These are phyloP conservation scores for Penicillium sp. DNA, from an alignment of 2,329 filamentous ascomycete genomes.

Conservation along the genomic window DNA sequence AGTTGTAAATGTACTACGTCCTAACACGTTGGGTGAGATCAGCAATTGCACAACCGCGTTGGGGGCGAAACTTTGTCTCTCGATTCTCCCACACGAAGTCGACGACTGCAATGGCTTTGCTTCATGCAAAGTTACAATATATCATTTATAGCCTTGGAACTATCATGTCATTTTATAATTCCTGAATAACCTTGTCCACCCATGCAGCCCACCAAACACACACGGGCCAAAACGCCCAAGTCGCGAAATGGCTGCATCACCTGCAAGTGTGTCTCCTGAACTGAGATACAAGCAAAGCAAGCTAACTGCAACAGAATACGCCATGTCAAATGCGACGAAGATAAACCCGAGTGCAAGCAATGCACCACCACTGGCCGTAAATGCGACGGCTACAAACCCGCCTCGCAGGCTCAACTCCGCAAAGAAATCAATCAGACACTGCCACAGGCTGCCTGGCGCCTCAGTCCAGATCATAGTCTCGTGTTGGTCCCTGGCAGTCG, in stretches of 20 bases:
- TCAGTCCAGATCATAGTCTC: constrained; percentile 13
- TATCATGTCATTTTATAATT: background rate
- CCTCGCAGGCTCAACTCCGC: constrained; percentile 5
- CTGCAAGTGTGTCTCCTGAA: constrained; percentile 46
- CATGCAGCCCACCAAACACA: constrained; percentile 3
- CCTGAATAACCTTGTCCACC: background rate
- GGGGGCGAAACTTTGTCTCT: too few species aligned
- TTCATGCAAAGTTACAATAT: background rate
- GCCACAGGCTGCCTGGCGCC: constrained; percentile 1
- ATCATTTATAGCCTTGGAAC: background rate
- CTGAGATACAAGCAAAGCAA: background rate
- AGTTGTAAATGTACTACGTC: too few species aligned
- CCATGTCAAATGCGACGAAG: constrained; percentile 59
- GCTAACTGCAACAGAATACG: constrained; percentile 44
- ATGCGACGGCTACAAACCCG: constrained; percentile 13
- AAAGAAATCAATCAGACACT: constrained; percentile 1
- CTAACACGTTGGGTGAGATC: too few species aligned
- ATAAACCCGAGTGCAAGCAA: constrained; percentile 51
- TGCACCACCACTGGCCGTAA: constrained; percentile 10
- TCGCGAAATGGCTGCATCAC: constrained; percentile 45
- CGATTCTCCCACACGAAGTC: too few species aligned
- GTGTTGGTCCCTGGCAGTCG: constrained; percentile 22
- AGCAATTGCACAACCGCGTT: too few species aligned
- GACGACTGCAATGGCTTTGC: too few species aligned
- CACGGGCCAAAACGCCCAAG: constrained; percentile 7